A percentile compares a stretch with the other conserved stretches of the same genome.
phyloP scores from a whole-genome alignment of 179 eudicot species.

The Patellifolia procumbens region DNA sequence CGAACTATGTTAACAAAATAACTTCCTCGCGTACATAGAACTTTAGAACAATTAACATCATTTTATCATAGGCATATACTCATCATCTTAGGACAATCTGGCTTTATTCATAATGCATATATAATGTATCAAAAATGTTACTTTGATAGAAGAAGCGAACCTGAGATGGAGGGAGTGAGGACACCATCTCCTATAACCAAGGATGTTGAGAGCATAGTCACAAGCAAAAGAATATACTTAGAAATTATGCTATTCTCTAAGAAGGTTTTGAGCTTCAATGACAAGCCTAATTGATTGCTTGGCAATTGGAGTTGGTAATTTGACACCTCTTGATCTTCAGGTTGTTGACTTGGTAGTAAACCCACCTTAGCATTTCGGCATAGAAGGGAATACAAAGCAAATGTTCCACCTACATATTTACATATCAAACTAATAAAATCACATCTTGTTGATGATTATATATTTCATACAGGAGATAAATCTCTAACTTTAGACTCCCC shows the following conservation, averaged over 20 bases:
- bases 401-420: slow-evolving; percentile 69
- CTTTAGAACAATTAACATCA: no score
- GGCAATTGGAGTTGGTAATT: slow-evolving; percentile 52
- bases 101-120: no score
- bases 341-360: slow-evolving; percentile 63
- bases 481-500: no score
- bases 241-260: slow-evolving; percentile 56
- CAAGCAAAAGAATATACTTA: slow-evolving; percentile 50
- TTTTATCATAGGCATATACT: no score
- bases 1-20: no score
- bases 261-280: slow-evolving; percentile 46
- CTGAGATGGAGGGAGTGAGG: slow-evolving; percentile 74
- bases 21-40: no score
- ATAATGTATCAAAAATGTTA: not conserved
- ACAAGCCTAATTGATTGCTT: slow-evolving; percentile 35
- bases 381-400: slow-evolving; percentile 71
- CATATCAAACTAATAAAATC: not conserved
- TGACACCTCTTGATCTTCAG: slow-evolving; percentile 68
- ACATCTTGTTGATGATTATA: not conserved
- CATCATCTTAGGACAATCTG: no score
- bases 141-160: slow-evolving; percentile 20
- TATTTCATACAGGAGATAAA: no score
- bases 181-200: slow-evolving; percentile 50
- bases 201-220: slow-evolving; percentile 73
- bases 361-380: slow-evolving; percentile 79